phyloP scores from a whole-genome alignment of 23 red algal species.

The Cyanidioschyzon merolae region DNA sequence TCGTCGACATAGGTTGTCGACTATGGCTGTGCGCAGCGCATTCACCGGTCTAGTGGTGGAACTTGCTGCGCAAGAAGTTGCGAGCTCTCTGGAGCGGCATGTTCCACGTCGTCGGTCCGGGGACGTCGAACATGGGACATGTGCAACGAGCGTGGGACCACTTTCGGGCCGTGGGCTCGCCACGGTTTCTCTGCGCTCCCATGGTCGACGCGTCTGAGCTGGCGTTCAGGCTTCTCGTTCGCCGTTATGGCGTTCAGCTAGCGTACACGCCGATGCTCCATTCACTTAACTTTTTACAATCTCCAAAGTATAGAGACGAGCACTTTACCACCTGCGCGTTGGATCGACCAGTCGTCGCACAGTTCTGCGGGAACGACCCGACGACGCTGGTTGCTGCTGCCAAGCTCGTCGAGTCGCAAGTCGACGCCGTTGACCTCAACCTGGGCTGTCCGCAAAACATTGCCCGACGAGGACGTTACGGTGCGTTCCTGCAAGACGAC shows the following conservation, averaged over 20 bases:
- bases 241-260: constrained; percentile 55
- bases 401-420: constrained; percentile 26
- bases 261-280: constrained; percentile 96
- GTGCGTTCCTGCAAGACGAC: constrained; percentile 87
- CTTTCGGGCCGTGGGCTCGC: constrained; percentile 42
- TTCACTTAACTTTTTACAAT: constrained; percentile 33
- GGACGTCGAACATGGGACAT: too few species aligned
- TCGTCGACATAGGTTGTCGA: too few species aligned
- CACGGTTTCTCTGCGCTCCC: constrained; percentile 61
- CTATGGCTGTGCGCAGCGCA: too few species aligned
- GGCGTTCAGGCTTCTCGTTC: constrained; percentile 67
- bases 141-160: constrained; percentile 36
- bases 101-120: too few species aligned
- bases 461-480: constrained; percentile 70
- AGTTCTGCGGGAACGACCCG: constrained; percentile 75
- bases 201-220: constrained; percentile 97
- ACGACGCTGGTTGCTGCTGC: constrained; percentile 52
- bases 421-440: constrained; percentile 85
- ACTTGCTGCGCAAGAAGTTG: too few species aligned
- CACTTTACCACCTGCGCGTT: constrained; percentile 51
- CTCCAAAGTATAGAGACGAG: constrained; percentile 37
- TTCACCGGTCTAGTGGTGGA: too few species aligned
- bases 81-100: too few species aligned
- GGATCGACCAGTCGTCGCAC: constrained; percentile 74
- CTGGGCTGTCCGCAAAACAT: constrained; percentile 96